Base-by-base conservation (phyloP, 2,329 filamentous ascomycete genomes). In the Sarocladium brachiariae region DNA sequence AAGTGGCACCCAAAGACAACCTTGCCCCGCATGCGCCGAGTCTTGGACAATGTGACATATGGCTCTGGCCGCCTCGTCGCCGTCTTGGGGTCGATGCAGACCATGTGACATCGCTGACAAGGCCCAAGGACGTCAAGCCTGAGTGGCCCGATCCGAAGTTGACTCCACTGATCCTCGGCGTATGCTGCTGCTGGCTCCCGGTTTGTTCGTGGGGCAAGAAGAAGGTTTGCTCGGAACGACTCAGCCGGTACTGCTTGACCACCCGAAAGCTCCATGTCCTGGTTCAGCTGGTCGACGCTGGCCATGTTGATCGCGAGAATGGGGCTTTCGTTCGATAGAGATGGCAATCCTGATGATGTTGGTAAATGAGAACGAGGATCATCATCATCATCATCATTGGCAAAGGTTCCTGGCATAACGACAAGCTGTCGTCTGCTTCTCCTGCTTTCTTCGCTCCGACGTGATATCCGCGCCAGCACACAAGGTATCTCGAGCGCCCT, bases 71-170 rank as follows among this genome's bases (percentile, higher is more conserved):
- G 81, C 64, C 83, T 87, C 55, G 82, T 76, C 0, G 83, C 90
- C 11, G 86, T 96, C 43, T 81, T 73, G 65, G 96, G 93, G 61
- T 97, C 84, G 43, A 97, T 81, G 63, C 92, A 96, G 9, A 99
- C 86, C 91, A 99, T 97, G 65, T 96, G 90, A 59, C 93, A 99
- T 53, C 93, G 76, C 53, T 89, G 80, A 61, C 93, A 99, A 2
- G 87, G 80, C 1, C 91, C 92, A 4, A 97, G 70, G 60, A 95
- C 80, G 53, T 86, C 75, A 58, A 89, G 86, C 9, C 69, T 65
- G 52, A 83, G 75, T 2, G 65, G 58, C 2, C 86, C 87, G 52
- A 96, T 86, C 7, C 69, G 74, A 35, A 96, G 60, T n/a, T 68
- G 74, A 13, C 71, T 73, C 92, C 92, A 97, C 5, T 70, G 65